These are phyloP conservation scores for Shiraia sp. DNA, from an alignment of 2,329 filamentous ascomycete species.

Conservation along the genomic window DNA sequence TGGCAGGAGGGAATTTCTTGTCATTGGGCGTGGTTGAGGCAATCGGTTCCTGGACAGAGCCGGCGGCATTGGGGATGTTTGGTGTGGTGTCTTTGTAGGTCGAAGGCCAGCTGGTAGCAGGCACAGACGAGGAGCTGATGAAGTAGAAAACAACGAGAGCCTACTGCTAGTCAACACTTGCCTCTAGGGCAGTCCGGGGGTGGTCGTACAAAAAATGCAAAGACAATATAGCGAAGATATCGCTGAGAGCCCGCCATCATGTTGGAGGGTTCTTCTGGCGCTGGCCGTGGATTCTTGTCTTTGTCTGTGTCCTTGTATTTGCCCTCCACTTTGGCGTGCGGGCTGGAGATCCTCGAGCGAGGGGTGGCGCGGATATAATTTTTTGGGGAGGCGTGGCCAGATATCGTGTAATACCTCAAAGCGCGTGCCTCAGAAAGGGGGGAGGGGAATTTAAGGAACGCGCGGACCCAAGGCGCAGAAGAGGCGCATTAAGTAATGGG, in stretches of 20 bases:
- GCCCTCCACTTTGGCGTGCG: constrained; percentile 36
- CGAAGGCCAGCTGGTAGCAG: constrained; percentile 39
- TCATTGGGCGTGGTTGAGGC: constrained; percentile 40
- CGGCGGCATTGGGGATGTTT: constrained; percentile 17
- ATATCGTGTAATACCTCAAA: not conserved
- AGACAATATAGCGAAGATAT: constrained; percentile 73
- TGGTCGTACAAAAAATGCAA: constrained; percentile 75
- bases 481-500: no score
- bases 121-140: constrained; percentile 64
- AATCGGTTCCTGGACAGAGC: constrained; percentile 10
- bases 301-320: constrained; percentile 19
- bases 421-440: not conserved
- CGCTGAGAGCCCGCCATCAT: constrained; percentile 73
- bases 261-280: constrained; percentile 46
- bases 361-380: not conserved
- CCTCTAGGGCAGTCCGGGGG: not conserved
- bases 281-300: constrained; percentile 19
- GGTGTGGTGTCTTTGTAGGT: constrained; percentile 26
- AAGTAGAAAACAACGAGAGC: constrained; percentile 78
- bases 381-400: not conserved
- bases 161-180: constrained; percentile 39
- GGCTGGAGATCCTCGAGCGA: constrained; percentile 1
- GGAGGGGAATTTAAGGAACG: no score
- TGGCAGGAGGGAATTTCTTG: constrained; percentile 44
- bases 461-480: no score